Conservation (phyloP, 495 filamentous ascomycete species). For the Elasticomyces elasticus region DNA sequence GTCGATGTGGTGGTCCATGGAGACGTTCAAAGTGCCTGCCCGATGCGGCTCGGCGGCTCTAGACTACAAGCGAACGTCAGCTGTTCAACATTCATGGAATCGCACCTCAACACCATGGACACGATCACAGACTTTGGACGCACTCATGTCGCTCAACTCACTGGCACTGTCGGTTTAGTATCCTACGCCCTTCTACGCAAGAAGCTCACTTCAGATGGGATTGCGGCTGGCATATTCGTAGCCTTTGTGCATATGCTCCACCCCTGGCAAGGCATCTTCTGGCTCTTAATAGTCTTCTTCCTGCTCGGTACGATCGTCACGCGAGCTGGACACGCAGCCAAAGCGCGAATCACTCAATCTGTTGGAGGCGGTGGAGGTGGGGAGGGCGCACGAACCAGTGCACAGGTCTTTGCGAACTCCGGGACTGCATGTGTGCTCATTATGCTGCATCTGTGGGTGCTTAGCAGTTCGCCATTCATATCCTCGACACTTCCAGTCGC, state of each 20-base stretch:
- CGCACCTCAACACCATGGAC: conserved; percentile 5
- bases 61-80: not conserved
- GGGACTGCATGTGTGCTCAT: conserved; percentile 63
- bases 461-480: conserved; percentile 28
- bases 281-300: conserved; percentile 77
- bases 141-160: conserved; percentile 28
- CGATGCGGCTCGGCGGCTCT: not conserved
- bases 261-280: conserved; percentile 83
- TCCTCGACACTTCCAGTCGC: conserved; percentile 4
- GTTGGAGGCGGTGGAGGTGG: conserved; percentile 55
- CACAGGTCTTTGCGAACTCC: conserved; percentile 89
- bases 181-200: conserved; percentile 63
- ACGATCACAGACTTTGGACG: conserved; percentile 1
- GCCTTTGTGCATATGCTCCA: conserved; percentile 74
- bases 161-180: conserved; percentile 52
- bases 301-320: conserved; percentile 73
- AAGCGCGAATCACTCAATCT: conserved; percentile 67
- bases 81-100: too few relatives aligned
- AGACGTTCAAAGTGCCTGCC: not conserved
- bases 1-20: not conserved
- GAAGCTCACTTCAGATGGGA: conserved; percentile 64
- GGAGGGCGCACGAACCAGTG: conserved; percentile 70
- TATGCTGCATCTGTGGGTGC: conserved; percentile 57
- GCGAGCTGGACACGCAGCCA: conserved; percentile 78
- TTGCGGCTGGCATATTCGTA: conserved; percentile 58